These are phyloP conservation scores for Colletotrichum orchidophilum DNA, from an alignment of 2,329 filamentous ascomycete species.

Conservation along the genomic window DNA sequence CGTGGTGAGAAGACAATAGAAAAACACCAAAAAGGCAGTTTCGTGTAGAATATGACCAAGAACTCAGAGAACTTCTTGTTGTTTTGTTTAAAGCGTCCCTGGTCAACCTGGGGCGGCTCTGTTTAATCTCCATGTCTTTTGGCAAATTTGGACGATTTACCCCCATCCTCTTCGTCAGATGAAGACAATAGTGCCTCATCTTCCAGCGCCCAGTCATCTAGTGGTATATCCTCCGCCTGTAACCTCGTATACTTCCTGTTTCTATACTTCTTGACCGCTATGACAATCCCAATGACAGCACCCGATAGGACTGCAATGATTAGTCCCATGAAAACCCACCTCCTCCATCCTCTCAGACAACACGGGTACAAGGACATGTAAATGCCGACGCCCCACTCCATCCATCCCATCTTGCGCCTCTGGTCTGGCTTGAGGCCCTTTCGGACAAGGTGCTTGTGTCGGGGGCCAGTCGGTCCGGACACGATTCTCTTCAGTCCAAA, in stretches of 20 bases:
- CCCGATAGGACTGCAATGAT: constrained; percentile 28
- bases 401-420: constrained; percentile 37
- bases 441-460: constrained; percentile 44
- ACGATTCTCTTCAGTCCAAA: constrained; percentile 46
- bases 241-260: constrained; percentile 36
- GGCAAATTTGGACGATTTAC: neutral
- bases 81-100: no score
- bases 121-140: neutral
- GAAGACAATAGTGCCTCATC: constrained; percentile 16
- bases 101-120: neutral
- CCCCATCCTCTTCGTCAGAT: constrained; percentile 15
- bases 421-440: constrained; percentile 44
- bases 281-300: neutral
- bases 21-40: no score
- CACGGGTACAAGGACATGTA: constrained; percentile 46
- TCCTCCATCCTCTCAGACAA: constrained; percentile 46
- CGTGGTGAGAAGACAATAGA: no score
- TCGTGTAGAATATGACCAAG: no score
- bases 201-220: constrained; percentile 47
- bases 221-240: constrained; percentile 37
- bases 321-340: constrained; percentile 39
- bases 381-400: constrained; percentile 39
- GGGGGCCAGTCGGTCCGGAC: constrained; percentile 44
- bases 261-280: constrained; percentile 24
- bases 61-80: no score